A percentile compares a stretch with the other conserved stretches of the same genome.
phyloP scores from a whole-genome alignment of 2,329 filamentous ascomycete genomes.

The Ascochyta koolunga region DNA sequence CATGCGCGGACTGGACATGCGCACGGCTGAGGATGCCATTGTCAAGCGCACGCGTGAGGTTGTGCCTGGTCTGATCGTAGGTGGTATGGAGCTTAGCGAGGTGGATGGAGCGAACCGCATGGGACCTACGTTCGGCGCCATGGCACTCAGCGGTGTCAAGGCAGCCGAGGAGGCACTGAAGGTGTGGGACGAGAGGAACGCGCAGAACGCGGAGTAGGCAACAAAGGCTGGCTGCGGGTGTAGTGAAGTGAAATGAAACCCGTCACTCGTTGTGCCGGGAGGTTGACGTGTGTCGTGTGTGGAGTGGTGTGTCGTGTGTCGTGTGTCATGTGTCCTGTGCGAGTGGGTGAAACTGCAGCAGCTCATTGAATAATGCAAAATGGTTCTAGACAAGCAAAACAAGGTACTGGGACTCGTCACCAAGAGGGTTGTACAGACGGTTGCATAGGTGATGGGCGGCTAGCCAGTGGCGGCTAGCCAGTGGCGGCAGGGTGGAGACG shows the following conservation, averaged over 20 bases:
- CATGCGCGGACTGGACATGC: slow-evolving; percentile 95
- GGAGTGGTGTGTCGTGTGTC: too few species aligned
- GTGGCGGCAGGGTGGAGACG: background rate
- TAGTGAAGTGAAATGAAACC: slow-evolving; percentile 1
- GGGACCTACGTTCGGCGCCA: slow-evolving; percentile 88
- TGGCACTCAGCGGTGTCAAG: slow-evolving; percentile 87
- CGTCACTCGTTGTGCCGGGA: slow-evolving; percentile 14
- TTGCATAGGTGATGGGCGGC: slow-evolving; percentile 4
- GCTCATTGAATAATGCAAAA: too few species aligned
- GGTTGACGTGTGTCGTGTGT: too few species aligned
- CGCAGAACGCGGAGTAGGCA: slow-evolving; percentile 67
- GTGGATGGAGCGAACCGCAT: slow-evolving; percentile 91
- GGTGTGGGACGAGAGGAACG: slow-evolving; percentile 78
- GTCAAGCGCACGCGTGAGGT: slow-evolving; percentile 91
- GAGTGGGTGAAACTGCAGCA: too few species aligned
- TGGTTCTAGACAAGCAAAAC: too few species aligned
- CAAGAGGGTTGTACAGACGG: slow-evolving; percentile 7
- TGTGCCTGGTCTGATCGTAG: slow-evolving; percentile 86
- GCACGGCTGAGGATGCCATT: slow-evolving; percentile 87
- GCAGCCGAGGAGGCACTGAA: slow-evolving; percentile 84
- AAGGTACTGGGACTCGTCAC: too few species aligned
- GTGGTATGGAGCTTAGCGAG: slow-evolving; percentile 91
- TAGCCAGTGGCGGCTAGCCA: background rate
- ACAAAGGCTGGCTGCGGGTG: too few species aligned
- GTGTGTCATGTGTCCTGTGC: slow-evolving; percentile 13